Conservation (phyloP, 2,329 filamentous ascomycete species). For the Stagonosporopsis rhizophila region DNA sequence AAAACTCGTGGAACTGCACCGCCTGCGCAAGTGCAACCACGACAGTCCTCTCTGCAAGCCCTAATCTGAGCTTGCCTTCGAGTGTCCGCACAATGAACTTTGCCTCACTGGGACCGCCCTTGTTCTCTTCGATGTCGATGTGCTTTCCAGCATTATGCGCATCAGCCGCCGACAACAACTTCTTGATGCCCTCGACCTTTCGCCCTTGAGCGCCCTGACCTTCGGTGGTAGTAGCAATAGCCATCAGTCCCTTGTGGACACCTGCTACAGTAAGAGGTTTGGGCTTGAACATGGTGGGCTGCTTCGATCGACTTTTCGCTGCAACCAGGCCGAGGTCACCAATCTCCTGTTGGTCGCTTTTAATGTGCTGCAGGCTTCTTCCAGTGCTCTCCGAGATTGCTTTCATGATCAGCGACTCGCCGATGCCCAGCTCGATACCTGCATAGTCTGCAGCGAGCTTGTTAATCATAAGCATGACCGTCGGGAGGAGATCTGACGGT, state of each 20-base stretch:
- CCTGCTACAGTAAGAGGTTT: conserved; percentile 86
- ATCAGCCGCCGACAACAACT: conserved; percentile 90
- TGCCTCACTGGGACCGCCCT: conserved; percentile 91
- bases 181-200: conserved; percentile 96
- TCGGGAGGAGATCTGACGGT: conserved; percentile 84
- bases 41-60: conserved; percentile 90
- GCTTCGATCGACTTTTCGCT: conserved; percentile 92
- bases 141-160: conserved; percentile 68
- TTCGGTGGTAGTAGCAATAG: conserved; percentile 82
- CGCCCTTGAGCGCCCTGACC: conserved; percentile 87
- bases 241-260: conserved; percentile 86
- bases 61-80: conserved; percentile 91
- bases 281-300: conserved; percentile 98
- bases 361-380: conserved; percentile 85
- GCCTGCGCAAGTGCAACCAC: conserved; percentile 90
- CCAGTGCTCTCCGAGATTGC: conserved; percentile 95
- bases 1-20: conserved; percentile 81
- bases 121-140: conserved; percentile 87
- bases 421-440: conserved; percentile 96
- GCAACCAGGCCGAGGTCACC: conserved; percentile 94
- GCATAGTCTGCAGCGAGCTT: conserved; percentile 97
- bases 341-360: conserved; percentile 94
- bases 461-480: conserved; percentile 94
- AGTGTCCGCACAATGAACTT: conserved; percentile 93
- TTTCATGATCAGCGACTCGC: conserved; percentile 98